Conservation (phyloP, 768 basidiomycete species). For the Macrolepiota fuliginosa region DNA sequence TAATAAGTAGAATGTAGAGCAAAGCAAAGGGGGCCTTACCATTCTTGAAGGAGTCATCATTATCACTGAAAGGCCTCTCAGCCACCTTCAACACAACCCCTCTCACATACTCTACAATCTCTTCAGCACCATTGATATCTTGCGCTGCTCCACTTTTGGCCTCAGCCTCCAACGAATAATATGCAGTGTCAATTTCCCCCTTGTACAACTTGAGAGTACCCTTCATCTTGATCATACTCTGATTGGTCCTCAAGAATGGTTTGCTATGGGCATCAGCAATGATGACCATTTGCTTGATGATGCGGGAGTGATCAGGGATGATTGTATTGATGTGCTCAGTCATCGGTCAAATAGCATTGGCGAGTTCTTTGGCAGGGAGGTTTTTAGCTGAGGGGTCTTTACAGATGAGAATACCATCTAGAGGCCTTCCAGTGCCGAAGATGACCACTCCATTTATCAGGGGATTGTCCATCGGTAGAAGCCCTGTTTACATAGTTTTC, state of each 20-base stretch:
- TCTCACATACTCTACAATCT: conserved; percentile 7
- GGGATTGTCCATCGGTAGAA: conserved; percentile 17
- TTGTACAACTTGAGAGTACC: conserved; percentile 20
- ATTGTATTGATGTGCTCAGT: conserved; percentile 21
- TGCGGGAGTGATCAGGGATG: conserved; percentile 24
- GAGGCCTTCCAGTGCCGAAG: conserved; percentile 22
- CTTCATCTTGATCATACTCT: conserved; percentile 22
- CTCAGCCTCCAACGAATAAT: conserved; percentile 13
- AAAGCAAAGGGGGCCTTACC: not conserved
- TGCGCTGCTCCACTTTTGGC: not conserved
- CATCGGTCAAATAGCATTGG: conserved; percentile 20
- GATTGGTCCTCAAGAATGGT: conserved; percentile 23
- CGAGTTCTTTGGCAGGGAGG: conserved; percentile 4
- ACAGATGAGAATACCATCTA: conserved; percentile 23
- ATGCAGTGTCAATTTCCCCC: conserved; percentile 24
- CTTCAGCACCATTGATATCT: conserved; percentile 6
- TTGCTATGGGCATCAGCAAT: conserved; percentile 15
- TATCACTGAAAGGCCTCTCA: conserved; percentile 1
- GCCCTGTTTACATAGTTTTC: conserved; percentile 14
- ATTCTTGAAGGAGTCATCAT: conserved; percentile 11
- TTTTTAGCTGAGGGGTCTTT: conserved; percentile 8
- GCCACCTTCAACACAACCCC: conserved; percentile 1
- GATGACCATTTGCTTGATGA: conserved; percentile 22
- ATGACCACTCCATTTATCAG: conserved; percentile 19
- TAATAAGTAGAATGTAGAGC: not conserved